Evolutionary conservation across 1,284 basidiomycete species (phyloP).

Genomic region (Xanthoconium separans): DNA sequence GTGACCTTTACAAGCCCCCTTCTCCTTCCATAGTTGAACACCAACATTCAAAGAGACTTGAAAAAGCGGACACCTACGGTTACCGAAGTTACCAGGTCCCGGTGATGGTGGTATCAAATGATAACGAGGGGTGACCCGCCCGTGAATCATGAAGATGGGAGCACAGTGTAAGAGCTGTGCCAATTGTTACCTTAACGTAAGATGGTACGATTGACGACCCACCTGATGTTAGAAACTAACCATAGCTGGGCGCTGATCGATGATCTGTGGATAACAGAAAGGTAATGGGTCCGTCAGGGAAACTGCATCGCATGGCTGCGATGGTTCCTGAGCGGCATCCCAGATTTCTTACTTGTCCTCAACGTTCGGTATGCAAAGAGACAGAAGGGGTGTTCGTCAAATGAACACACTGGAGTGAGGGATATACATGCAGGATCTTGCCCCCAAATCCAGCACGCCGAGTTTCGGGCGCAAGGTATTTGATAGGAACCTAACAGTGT

Average conservation of each 20-base stretch:
- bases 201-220: not conserved
- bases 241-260: too few relatives aligned
- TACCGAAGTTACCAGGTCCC: not conserved
- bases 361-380: not conserved
- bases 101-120: not conserved
- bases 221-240: too few relatives aligned
- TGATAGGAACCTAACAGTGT: too few relatives aligned
- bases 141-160: not conserved
- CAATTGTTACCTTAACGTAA: not conserved
- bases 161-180: not conserved
- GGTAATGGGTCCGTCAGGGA: too few relatives aligned
- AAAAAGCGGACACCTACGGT: not conserved
- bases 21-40: not conserved
- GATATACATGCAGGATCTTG: not conserved
- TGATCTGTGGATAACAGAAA: too few relatives aligned
- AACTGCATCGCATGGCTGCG: too few relatives aligned
- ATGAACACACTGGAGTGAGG: too few relatives aligned
- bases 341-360: too few relatives aligned
- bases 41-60: too few relatives aligned
- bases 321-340: not conserved
- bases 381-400: too few relatives aligned
- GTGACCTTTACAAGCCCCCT: not conserved
- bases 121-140: too few relatives aligned
- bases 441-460: not conserved
- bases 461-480: not conserved